Evolutionary conservation across 2,329 filamentous ascomycete species (phyloP).

Genomic region (Chaetomium sp.): DNA sequence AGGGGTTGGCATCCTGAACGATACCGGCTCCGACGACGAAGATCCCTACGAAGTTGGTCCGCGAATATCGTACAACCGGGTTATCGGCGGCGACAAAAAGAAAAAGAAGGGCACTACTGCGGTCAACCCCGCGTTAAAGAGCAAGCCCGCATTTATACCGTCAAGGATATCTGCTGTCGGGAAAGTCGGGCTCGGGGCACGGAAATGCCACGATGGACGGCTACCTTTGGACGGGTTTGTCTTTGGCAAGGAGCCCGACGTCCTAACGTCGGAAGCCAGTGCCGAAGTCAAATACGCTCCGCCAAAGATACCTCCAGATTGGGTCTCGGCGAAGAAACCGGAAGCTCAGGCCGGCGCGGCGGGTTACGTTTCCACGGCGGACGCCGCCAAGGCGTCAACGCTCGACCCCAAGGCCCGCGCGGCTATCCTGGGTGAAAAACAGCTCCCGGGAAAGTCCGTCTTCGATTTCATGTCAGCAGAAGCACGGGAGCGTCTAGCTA

Average conservation of each 20-base stretch:
- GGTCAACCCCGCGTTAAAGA: conserved; percentile 64
- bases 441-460: conserved; percentile 86
- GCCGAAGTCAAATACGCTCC: conserved; percentile 57
- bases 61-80: conserved; percentile 81
- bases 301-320: conserved; percentile 70
- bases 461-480: conserved; percentile 88
- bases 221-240: conserved; percentile 80
- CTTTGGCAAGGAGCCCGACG: conserved; percentile 59
- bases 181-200: conserved; percentile 51
- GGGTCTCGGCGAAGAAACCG: conserved; percentile 64
- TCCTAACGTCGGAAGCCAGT: conserved; percentile 49
- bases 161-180: conserved; percentile 55
- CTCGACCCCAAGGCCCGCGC: conserved; percentile 78
- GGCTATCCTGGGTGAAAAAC: conserved; percentile 75
- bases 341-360: conserved; percentile 39
- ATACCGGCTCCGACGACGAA: conserved; percentile 92
- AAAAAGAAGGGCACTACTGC: conserved; percentile 64
- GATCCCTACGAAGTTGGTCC: conserved; percentile 93
- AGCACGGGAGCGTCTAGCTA: conserved; percentile 74
- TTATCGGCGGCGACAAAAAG: conserved; percentile 79
- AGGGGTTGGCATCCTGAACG: conserved; percentile 86
- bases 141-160: conserved; percentile 74
- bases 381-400: conserved; percentile 75
- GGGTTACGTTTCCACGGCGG: conserved; percentile 66
- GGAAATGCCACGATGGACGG: conserved; percentile 81